phyloP scores from a whole-genome alignment of 257 asterid species.

The Solanum phureja region DNA sequence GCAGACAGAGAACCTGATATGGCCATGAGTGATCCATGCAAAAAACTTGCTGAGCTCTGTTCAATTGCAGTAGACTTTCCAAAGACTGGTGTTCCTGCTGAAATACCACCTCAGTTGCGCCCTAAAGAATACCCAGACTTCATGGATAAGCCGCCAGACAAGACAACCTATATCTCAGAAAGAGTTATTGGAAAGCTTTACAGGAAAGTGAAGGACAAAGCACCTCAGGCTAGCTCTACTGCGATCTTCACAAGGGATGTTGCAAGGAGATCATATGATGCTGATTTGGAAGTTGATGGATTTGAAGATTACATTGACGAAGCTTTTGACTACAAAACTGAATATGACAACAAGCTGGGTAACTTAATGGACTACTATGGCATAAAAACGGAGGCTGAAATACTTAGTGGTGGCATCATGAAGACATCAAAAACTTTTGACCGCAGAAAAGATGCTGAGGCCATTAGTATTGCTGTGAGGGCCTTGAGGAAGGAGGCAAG shows the following conservation, averaged over 20 bases:
- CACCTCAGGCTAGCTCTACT: constrained; percentile 26
- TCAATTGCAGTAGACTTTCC: constrained; percentile 90
- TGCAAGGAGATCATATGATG: constrained; percentile 48
- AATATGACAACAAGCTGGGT: constrained; percentile 74
- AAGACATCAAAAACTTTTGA: constrained; percentile 60
- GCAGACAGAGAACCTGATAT: constrained; percentile 49
- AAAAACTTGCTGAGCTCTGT: constrained; percentile 48
- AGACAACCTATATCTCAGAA: constrained; percentile 33
- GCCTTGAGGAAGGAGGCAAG: constrained; percentile 69
- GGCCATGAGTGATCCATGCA: constrained; percentile 52
- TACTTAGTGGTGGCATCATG: constrained; percentile 68
- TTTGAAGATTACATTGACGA: constrained; percentile 48
- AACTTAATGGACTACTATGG: constrained; percentile 84
- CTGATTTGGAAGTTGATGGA: constrained; percentile 59
- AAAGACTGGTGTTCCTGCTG: constrained; percentile 85
- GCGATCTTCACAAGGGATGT: constrained; percentile 45
- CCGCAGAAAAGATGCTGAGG: constrained; percentile 68
- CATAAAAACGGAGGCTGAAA: constrained; percentile 76
- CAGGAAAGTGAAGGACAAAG: constrained; percentile 46
- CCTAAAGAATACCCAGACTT: constrained; percentile 79
- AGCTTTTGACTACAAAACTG: constrained; percentile 48
- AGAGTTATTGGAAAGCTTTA: constrained; percentile 73
- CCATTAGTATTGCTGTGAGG: constrained; percentile 54
- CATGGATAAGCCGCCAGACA: constrained; percentile 83
- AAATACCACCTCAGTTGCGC: constrained; percentile 59